Base-by-base conservation (phyloP, 2,329 filamentous ascomycete species). In the Beauveria australis region DNA sequence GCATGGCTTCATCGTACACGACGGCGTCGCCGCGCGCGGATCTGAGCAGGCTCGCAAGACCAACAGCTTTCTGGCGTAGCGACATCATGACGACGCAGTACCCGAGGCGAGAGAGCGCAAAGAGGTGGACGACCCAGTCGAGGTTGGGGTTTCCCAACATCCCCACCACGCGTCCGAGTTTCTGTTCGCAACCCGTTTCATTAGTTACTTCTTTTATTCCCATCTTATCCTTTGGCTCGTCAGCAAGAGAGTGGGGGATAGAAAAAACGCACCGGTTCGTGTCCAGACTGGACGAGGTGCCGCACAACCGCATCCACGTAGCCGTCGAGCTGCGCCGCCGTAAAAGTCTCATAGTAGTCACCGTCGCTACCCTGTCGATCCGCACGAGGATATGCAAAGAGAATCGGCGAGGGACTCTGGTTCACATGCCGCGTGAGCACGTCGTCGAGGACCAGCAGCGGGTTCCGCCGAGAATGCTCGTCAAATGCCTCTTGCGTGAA, bases 41-140 rank as follows among this genome's bases (percentile, higher is more conserved):
- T 14, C 52, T 65, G 33, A 73, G 60, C 1, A 73, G 64, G 3
- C 67, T 67, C 40, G 72, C 68, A 41, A 74, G 64, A 1, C 73
- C 73, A 6, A 65, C 67, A 1, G 69, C 65, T 1, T 72, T 68
- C 33, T 75, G 70, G 22, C 72, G 66, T 3, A 72, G 74, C 3
- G 73, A 75, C 18, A 75, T 62, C 48, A 74, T 70, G 10, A 75
- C 62, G 3, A 75, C 74, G 0, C 81, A 78, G 70, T 82, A 81
- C 9, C 83, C 83, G 14, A 86, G 71, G 62, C 81, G 78, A 30
- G 76, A 78, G 53, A 86, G 66, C 0, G 80, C 82, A 49, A 85
- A 74, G 47, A 81, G 72, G 4, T 80, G 79, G 41, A 84, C 71
- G 43, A 84, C 73, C 62, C 82, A 82, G 59, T 82, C 79, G 10